A percentile compares a stretch with the other conserved stretches of the same genome.
phyloP scores from a whole-genome alignment of 1,284 basidiomycete genomes.

The Puccinia hordei region DNA sequence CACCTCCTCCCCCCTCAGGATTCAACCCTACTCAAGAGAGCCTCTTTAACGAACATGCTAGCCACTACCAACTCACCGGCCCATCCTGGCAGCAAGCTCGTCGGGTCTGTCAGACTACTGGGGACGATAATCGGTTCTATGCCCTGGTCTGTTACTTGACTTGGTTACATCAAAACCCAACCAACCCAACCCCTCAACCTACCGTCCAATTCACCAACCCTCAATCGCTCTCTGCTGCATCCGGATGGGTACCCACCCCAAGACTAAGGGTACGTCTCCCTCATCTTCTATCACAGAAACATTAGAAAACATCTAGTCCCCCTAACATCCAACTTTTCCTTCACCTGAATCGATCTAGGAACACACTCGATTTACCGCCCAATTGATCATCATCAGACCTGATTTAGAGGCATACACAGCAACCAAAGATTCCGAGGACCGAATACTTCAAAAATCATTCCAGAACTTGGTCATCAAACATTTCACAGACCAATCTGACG shows the following conservation, averaged over 20 bases:
- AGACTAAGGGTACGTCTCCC: not conserved
- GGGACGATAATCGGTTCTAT: conserved; percentile 25
- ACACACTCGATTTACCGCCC: conserved; percentile 20
- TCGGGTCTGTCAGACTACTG: conserved; percentile 14
- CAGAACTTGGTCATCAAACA: conserved; percentile 33
- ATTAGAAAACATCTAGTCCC: too few species aligned
- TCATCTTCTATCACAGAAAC: too few species aligned
- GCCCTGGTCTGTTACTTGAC: conserved; percentile 29
- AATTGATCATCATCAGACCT: conserved; percentile 28
- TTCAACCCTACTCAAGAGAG: not conserved
- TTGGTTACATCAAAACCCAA: conserved; percentile 13
- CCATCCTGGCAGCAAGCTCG: conserved; percentile 19
- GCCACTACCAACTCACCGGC: conserved; percentile 24
- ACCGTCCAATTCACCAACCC: not conserved
- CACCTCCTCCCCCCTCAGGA: not conserved
- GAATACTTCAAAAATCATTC: conserved; percentile 21
- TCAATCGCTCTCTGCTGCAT: not conserved
- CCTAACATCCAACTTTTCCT: too few species aligned
- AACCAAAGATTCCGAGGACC: conserved; percentile 23
- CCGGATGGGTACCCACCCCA: conserved; percentile 11
- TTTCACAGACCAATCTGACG: conserved; percentile 24
- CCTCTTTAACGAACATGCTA: conserved; percentile 31
- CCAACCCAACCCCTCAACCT: not conserved
- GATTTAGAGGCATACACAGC: conserved; percentile 20
- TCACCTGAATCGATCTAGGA: not conserved